These are phyloP conservation scores for Fusarium verrucosum DNA, from an alignment of 2,329 filamentous ascomycete genomes.

Conservation along the genomic window DNA sequence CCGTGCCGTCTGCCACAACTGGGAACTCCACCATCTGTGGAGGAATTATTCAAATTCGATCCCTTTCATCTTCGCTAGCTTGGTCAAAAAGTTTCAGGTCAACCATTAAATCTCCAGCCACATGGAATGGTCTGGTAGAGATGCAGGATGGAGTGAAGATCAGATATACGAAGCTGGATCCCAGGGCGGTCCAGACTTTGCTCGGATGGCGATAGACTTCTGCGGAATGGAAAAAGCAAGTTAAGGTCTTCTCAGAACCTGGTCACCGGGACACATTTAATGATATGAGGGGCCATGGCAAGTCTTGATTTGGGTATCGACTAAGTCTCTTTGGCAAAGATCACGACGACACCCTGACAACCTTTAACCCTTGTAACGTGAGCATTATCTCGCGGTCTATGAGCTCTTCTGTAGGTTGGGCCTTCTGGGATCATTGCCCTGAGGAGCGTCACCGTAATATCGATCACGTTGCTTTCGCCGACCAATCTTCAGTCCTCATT, in stretches of 20 bases:
- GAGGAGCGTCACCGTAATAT: neutral
- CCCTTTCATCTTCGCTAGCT: neutral
- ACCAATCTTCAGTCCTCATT: neutral
- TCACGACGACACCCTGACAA: neutral
- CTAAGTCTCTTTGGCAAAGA: neutral
- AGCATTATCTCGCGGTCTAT: neutral
- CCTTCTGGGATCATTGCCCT: conserved; percentile 2
- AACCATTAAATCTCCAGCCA: neutral
- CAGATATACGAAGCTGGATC: conserved; percentile 42
- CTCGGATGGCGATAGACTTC: neutral
- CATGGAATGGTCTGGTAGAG: neutral
- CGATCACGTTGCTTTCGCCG: neutral
- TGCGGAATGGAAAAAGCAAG: neutral
- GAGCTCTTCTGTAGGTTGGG: neutral
- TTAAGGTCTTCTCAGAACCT: neutral
- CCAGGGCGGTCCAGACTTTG: conserved; percentile 30
- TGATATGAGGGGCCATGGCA: neutral
- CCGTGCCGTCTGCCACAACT: neutral
- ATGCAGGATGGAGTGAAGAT: conserved; percentile 45
- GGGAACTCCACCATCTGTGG: neutral
- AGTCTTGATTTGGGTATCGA: neutral
- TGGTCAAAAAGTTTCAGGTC: neutral
- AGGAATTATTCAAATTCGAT: too few relatives aligned
- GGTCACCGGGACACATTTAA: neutral
- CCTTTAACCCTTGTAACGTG: neutral